Evolutionary conservation across 208 protist genomes (phyloP).

Genomic region (Acanthamoeba triangularis): DNA sequence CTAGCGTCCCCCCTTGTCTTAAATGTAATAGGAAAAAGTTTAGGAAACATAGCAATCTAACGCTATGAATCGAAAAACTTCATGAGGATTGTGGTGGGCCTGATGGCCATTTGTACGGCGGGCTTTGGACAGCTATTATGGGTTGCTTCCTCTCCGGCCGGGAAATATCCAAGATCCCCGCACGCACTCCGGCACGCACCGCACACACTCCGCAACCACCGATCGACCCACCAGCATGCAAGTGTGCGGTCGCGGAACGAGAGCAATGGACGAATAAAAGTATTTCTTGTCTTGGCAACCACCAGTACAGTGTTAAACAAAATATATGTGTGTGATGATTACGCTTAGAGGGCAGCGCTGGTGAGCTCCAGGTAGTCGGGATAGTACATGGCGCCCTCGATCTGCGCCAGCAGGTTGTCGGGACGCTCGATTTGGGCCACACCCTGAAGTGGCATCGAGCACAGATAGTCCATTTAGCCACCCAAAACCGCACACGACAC

Average conservation of each 20-base stretch:
- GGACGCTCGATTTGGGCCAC: conserved; percentile 64
- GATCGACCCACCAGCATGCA: too few species aligned
- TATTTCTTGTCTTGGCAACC: too few species aligned
- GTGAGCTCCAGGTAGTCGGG: conserved; percentile 22
- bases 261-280: too few species aligned
- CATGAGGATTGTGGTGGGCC: neutral
- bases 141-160: neutral
- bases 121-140: neutral
- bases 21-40: conserved; percentile 77
- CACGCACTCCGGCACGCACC: too few species aligned
- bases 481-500: neutral
- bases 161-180: neutral
- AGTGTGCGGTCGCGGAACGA: too few species aligned
- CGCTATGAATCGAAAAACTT: conserved; percentile 77
- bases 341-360: neutral
- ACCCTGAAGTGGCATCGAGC: neutral
- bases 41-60: conserved; percentile 75
- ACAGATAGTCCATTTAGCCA: too few species aligned
- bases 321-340: neutral
- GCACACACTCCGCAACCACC: too few species aligned
- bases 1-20: conserved; percentile 30
- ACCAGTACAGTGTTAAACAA: too few species aligned
- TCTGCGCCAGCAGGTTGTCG: conserved; percentile 8
- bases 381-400: conserved; percentile 48
- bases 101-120: neutral